These are phyloP conservation scores for Salvia rosmarinus DNA, from an alignment of 257 asterid genomes.

Conservation along the genomic window DNA sequence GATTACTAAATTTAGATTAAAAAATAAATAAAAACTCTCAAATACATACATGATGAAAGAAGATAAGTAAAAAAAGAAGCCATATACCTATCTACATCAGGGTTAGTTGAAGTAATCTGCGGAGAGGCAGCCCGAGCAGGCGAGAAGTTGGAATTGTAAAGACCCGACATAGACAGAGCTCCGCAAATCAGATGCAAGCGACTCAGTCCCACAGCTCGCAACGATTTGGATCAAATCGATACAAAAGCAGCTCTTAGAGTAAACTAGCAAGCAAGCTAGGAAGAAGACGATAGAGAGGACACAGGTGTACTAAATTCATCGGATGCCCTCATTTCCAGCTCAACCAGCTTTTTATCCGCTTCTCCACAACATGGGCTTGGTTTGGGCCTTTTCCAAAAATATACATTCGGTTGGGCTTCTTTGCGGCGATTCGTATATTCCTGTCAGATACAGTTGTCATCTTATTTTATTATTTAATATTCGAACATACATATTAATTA, in stretches of 20 bases:
- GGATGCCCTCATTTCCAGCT: constrained; percentile 19
- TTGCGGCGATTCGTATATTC: background rate
- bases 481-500: too few relatives aligned
- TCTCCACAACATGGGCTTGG: constrained; percentile 1
- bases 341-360: background rate
- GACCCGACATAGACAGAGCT: constrained; percentile 66
- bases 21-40: background rate
- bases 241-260: background rate
- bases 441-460: background rate
- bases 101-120: constrained; percentile 66
- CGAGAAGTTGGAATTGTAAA: constrained; percentile 78
- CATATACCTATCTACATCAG: constrained; percentile 74
- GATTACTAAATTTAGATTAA: constrained; percentile 50
- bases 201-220: background rate
- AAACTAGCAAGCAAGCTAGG: background rate
- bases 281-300: background rate
- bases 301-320: background rate
- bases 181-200: constrained; percentile 25
- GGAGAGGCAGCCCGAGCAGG: constrained; percentile 94
- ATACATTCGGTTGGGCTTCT: background rate
- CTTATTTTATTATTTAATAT: background rate
- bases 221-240: background rate
- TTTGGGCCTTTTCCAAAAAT: background rate
- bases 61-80: background rate
- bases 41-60: background rate